Base-by-base conservation (phyloP, 768 basidiomycete genomes). In the Leccinellum luteum region DNA sequence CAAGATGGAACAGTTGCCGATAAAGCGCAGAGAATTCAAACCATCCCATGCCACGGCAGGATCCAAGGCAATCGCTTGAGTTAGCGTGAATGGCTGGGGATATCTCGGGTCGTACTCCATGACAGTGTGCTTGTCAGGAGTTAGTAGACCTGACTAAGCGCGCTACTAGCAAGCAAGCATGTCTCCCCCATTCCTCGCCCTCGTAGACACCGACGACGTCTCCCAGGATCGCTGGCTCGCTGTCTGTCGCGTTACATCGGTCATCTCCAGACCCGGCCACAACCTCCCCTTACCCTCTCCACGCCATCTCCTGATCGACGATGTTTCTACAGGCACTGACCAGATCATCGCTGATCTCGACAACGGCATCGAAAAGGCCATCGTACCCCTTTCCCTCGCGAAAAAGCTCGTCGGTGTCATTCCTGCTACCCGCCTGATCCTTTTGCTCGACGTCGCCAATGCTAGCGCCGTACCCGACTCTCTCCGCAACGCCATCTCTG, bases 401-500 rank as follows among this genome's bases (percentile, higher is more conserved):
- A 85, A 84, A 68, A 83, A 83, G 50, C 77, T 90, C 48, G 82
- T 89, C 47, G 85, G 81, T n/a, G 61, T 76, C 28, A 74, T 96
- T 28, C 89, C 92, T 3, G 73, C 85, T 3, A 81, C 89, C 21
- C 82, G 94, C 17, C 75, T 98, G 54, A 69, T 91, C 45, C 80
- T 97, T 52, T 80, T 91, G 28, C 79, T 95, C 57, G 89, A 90
- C 61, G 85, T 85, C 30, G 84, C 78, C 55, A 87, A 85, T 61
- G 83, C 84, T 60, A 88, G 82, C 62, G 85, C 89, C 17, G 85
- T 93, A 34, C 84, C 89, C 5, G 88, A 92, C 70, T 86, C 79
- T 60, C 78, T 90, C 51, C 84, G 88, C 28, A 84, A 78, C 63
- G 85, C 83, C 17, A 84, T 91, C 53, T 88, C 89, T 30, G 91